These are phyloP conservation scores for Acer yangbiense DNA, from an alignment of 345 rosid genomes.

Conservation along the genomic window DNA sequence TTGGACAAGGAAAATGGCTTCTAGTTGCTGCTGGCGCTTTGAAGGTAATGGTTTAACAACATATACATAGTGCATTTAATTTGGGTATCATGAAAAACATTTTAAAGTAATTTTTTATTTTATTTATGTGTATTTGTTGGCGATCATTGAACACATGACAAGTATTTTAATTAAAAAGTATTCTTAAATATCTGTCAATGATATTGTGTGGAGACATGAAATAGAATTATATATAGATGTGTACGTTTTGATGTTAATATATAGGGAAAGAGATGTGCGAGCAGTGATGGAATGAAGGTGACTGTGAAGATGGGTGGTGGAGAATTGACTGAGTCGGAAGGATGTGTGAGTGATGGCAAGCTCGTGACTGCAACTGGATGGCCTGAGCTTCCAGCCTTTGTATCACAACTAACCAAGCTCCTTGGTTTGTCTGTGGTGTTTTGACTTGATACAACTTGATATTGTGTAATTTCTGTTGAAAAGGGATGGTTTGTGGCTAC, in stretches of 20 bases:
- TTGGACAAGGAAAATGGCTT: conserved; percentile 54
- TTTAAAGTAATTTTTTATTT: too few species aligned
- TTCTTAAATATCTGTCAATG: too few species aligned
- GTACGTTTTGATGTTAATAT: not conserved
- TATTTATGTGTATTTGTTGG: too few species aligned
- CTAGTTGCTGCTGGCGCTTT: conserved; percentile 46
- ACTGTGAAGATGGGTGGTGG: conserved; percentile 51
- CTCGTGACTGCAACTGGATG: conserved; percentile 49
- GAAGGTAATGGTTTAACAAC: conserved; percentile 31
- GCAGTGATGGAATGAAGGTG: conserved; percentile 46
- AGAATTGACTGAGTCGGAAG: conserved; percentile 34
- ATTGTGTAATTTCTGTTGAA: not conserved
- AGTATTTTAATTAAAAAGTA: too few species aligned
- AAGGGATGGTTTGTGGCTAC: too few species aligned
- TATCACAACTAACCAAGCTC: conserved; percentile 33
- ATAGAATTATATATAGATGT: not conserved
- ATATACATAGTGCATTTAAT: not conserved
- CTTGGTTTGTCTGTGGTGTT: conserved; percentile 41
- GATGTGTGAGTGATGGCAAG: conserved; percentile 44
- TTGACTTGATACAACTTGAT: conserved; percentile 13
- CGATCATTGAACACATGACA: too few species aligned
- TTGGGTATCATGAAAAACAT: too few species aligned
- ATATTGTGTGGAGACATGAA: too few species aligned
- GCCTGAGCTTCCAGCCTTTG: conserved; percentile 41
- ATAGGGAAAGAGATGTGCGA: conserved; percentile 51